Evolutionary conservation across 169 alveolate species (phyloP).

Genomic region (Plasmodium cynomolgi): DNA sequence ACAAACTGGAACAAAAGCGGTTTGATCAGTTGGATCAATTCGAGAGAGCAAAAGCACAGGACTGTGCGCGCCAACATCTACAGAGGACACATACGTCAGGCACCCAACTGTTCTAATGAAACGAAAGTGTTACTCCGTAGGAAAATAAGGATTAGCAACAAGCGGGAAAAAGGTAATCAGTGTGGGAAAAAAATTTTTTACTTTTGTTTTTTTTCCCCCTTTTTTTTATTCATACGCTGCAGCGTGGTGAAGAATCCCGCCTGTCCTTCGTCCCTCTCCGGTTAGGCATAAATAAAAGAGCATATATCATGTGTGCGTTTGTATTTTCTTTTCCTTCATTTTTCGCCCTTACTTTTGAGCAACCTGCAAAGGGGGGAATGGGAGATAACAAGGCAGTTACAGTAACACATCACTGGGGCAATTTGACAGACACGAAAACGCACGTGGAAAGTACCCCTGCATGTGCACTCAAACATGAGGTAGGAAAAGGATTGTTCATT

Average conservation of each 20-base stretch:
- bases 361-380: slow-evolving; percentile 1
- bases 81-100: neutral
- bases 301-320: neutral
- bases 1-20: neutral
- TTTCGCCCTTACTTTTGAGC: slow-evolving; percentile 8
- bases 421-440: neutral
- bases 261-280: neutral
- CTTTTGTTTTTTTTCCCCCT: too few species aligned
- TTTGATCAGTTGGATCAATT: neutral
- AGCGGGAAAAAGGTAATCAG: neutral
- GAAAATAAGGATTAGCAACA: neutral
- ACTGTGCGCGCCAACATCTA: neutral
- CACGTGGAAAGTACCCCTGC: neutral
- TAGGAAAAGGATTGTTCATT: neutral
- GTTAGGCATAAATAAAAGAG: neutral
- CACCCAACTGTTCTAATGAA: neutral
- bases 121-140: neutral
- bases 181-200: neutral
- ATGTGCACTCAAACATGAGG: slow-evolving; percentile 5
- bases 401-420: neutral
- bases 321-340: neutral
- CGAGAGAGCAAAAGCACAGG: neutral
- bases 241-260: neutral
- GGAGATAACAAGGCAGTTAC: neutral
- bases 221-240: neutral